Base-by-base conservation (phyloP, 495 filamentous ascomycete species). In the Tuber borchii region DNA sequence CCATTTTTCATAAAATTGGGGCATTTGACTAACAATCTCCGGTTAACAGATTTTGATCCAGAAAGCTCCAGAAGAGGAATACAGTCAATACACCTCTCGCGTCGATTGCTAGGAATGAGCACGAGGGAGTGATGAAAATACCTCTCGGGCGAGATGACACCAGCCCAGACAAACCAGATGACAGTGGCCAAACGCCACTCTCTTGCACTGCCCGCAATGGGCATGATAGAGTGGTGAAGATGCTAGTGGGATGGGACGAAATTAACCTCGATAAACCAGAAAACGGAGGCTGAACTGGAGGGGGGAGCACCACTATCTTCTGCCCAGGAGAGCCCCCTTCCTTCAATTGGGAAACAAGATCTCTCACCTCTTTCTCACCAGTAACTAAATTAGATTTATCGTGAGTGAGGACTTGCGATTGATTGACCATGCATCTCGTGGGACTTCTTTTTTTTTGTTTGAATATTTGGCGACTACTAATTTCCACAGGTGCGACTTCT, bases 31-130 rank as follows among this genome's bases (percentile, higher is more conserved):
- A 37, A 51, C 44, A 19, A 56, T 46, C 44, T 19, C 44, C 20
- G 51, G 7, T 22, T 14, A 43, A 37, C 80, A 97, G 95, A 98
- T 83, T 92, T 92, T 81, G 95, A 98, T 83, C 93, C 93, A 0
- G 95, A 98, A 86, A n/a, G 90, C 91, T 79, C 87, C 90, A 71
- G 89, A 87, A n/a, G 37, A 73, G 42, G 79, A 75, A 14, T 51
- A 81, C 74, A 74, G 69, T 72, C 86, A 86, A n/a, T n/a, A n/a
- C n/a, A n/a, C n/a, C n/a, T n/a, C n/a, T n/a, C n/a, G n/a, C n/a
- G n/a, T n/a, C n/a, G n/a, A n/a, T n/a, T n/a, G n/a, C n/a, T n/a
- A n/a, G n/a, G n/a, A n/a, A n/a, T n/a, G n/a, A n/a, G n/a, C n/a
- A n/a, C n/a, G n/a, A n/a, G n/a, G n/a, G n/a, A n/a, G n/a, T n/a